Evolutionary conservation across 1,284 basidiomycete species (phyloP), one percentile per base, ranked within the genome.

Genomic region (Singerocomus inundabilis): DNA sequence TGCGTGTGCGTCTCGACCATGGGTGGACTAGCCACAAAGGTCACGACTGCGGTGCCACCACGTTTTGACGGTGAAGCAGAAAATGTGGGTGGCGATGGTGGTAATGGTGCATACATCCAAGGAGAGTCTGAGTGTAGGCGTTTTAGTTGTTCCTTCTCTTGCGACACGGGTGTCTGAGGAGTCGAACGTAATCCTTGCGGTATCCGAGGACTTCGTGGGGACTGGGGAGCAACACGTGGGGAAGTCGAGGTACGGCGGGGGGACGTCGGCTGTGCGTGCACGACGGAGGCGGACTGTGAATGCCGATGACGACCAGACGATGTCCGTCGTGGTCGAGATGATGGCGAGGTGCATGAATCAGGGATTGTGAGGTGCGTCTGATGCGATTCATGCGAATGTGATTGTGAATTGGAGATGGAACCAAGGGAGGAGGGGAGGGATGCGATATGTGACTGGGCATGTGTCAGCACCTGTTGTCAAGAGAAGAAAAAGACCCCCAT

Each of bases 391-490:
- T 55, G 55, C 5, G 66, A 66, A 29, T 60, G 54, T 29, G 56
- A 33, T 5, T 34, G 60, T 28, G 54, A 60, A 44, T 62, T 65
- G 18, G 58, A 58, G 24, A 64, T 58, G 9, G 71, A 72, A 10
- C 64, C 58, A 11, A 67, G 57, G 3, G 70, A 65, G 7, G 69
- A 69, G 0, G 58, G 54, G 8, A 60, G 67, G 6, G 68, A 71
- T 5, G 49, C 51, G 32, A 54, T 52, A 42, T 58, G 53, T 16
- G 57, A 57, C 61, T 67, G 54, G 39, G 37, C 38, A 46, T 18
- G 43, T 35, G 51, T 53, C 50, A 63, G 64, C 35, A 42, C 34
- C 51, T 60, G 48, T 36, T 16, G 52, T 53, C 38, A 54, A 52
- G 43, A 54, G 40, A 46, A 44, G 46, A 32, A 56, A 46, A 35